Evolutionary conservation across 2,329 filamentous ascomycete genomes (phyloP).

Genomic region (Pseudocercospora eumusae): DNA sequence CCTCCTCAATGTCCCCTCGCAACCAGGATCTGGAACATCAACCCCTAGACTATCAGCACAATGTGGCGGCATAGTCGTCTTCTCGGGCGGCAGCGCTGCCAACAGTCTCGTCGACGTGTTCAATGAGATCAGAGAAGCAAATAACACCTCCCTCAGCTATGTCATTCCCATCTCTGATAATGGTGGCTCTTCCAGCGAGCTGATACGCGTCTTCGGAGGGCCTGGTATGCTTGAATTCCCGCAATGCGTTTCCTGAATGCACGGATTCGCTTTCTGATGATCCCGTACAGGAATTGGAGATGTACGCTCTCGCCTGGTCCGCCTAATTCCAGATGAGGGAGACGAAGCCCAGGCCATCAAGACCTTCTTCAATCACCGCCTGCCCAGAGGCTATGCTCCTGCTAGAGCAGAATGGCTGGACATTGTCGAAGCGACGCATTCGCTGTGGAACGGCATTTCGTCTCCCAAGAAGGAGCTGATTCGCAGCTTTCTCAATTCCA

Average conservation of each 20-base stretch:
- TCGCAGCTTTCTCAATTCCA: slow-evolving; percentile 52
- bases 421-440: slow-evolving; percentile 79
- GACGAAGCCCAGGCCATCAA: slow-evolving; percentile 73
- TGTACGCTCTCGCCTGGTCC: slow-evolving; percentile 72
- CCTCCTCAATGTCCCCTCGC: background rate
- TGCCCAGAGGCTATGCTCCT: slow-evolving; percentile 61
- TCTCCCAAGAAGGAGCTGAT: slow-evolving; percentile 55
- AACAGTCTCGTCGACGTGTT: slow-evolving; percentile 94
- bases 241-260: background rate
- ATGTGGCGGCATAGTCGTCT: slow-evolving; percentile 69
- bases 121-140: slow-evolving; percentile 60
- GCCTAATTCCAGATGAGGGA: slow-evolving; percentile 73
- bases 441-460: slow-evolving; percentile 65
- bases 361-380: slow-evolving; percentile 81
- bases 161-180: slow-evolving; percentile 96
- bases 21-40: slow-evolving; percentile 9
- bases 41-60: slow-evolving; percentile 25
- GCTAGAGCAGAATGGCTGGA: slow-evolving; percentile 82
- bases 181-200: slow-evolving; percentile 87
- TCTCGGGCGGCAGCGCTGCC: slow-evolving; percentile 76
- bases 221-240: slow-evolving; percentile 63
- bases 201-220: slow-evolving; percentile 92
- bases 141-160: slow-evolving; percentile 71
- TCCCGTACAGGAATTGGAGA: slow-evolving; percentile 63
- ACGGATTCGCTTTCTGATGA: background rate